phyloP scores from a whole-genome alignment of 108 stramenopile genomes.

The Schizochytrium sp. region DNA sequence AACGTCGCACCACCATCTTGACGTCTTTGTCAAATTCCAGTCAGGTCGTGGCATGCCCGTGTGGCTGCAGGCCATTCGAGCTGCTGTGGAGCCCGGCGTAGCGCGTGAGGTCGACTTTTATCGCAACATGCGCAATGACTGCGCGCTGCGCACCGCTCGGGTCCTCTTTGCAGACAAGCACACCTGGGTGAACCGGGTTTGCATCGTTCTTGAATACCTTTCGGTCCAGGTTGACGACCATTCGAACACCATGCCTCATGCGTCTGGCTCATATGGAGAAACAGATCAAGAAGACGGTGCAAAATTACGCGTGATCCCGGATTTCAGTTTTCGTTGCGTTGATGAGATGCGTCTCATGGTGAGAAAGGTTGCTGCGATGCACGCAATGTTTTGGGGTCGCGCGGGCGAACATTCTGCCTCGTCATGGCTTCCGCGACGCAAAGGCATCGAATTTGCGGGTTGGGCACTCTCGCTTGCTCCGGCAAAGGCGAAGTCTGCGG shows the following conservation, averaged over 20 bases:
- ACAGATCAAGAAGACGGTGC: neutral
- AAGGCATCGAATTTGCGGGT: neutral
- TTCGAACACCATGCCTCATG: too few species aligned
- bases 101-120: neutral
- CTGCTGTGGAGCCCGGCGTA: neutral
- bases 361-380: neutral
- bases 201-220: neutral
- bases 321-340: neutral
- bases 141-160: neutral
- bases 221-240: neutral
- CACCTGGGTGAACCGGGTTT: neutral
- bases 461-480: neutral
- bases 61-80: slow-evolving; percentile 1
- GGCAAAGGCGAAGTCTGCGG: neutral
- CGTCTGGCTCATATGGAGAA: neutral
- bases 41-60: neutral
- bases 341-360: neutral
- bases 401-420: neutral
- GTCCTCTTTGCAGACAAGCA: neutral
- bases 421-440: neutral
- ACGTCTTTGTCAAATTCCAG: neutral
- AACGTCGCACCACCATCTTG: neutral
- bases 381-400: neutral
- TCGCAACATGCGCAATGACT: neutral
- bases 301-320: neutral